These are phyloP conservation scores for Candida fluviatilis DNA, from an alignment of 805 yeast genomes.

Conservation along the genomic window DNA sequence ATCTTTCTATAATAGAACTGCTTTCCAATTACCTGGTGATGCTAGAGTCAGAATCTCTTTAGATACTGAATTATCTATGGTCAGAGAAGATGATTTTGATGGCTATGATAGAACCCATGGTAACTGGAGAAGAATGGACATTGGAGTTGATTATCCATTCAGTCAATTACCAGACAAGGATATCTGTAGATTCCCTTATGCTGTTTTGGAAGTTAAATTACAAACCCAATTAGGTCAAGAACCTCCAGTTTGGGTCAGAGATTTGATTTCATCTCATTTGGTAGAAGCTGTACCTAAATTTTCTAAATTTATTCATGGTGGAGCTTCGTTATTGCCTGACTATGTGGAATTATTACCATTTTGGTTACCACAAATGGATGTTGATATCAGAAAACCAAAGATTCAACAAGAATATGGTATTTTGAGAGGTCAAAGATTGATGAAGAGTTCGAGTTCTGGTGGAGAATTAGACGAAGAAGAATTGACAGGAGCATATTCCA, in stretches of 20 bases:
- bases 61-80: slow-evolving; percentile 96
- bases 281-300: slow-evolving; percentile 98
- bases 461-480: slow-evolving; percentile 71
- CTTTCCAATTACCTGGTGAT: slow-evolving; percentile 98
- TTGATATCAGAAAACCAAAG: slow-evolving; percentile 89
- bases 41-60: slow-evolving; percentile 98
- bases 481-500: slow-evolving; percentile 26
- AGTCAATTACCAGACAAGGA: slow-evolving; percentile 78
- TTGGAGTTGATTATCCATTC: slow-evolving; percentile 97
- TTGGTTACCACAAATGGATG: slow-evolving; percentile 97
- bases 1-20: slow-evolving; percentile 96
- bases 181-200: slow-evolving; percentile 92
- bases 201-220: slow-evolving; percentile 92
- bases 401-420: slow-evolving; percentile 58
- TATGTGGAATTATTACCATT: slow-evolving; percentile 83
- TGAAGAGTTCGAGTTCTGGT: slow-evolving; percentile 42
- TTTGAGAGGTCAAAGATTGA: slow-evolving; percentile 33
- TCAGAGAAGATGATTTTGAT: slow-evolving; percentile 95
- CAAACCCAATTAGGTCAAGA: slow-evolving; percentile 99
- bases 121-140: slow-evolving; percentile 98
- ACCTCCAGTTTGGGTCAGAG: slow-evolving; percentile 97
- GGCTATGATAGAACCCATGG: slow-evolving; percentile 84
- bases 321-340: slow-evolving; percentile 86
- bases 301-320: slow-evolving; percentile 95
- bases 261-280: slow-evolving; percentile 82